Base-by-base conservation (phyloP, 2,329 filamentous ascomycete genomes). In the Boeremia lycopersici region DNA sequence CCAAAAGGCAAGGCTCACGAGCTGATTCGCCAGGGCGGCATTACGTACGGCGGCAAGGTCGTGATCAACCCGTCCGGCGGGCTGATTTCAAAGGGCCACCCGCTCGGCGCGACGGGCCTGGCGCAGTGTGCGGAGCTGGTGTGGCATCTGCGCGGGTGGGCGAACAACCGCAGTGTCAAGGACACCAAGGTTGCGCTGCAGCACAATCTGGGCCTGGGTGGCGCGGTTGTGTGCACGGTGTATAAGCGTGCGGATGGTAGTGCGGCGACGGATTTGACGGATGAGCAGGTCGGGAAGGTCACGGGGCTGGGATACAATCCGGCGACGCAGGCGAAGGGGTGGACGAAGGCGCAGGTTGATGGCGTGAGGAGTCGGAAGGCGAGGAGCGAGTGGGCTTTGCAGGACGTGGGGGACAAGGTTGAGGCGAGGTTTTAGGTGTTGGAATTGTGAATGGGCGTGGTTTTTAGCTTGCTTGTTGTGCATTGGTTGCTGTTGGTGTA, bases 131-230 rank as follows among this genome's bases (percentile, higher is more conserved):
- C 93, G 5, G 93, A 98, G 79, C 81, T 98, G 11, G 90, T 96
- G 26, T 98, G 93, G 93, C 93, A 98, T 71, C 81, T 98, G 66
- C 86, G 93, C 61, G 93, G 93, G 11, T 97, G 93, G 93, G 93
- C 93, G 17, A 96, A 95, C 77, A 97, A 97, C 80, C 84, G 93
- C 35, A 79, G 86, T 13, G 83, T 89, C 1, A 79, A 84, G 17
- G 82, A 82, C 53, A 95, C 92, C 0, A 84, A 79, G 58, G 86
- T 86, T 54, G 90, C 89, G 53, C 79, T 98, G 61, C 93, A 97
- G 80, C 95, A 98, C 74, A 98, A 98, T 71, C 82, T 98, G 1
- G 95, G 93, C 0, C 82, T 98, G 5, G 93, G 93, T 12, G 95
- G 95, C 49, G 93, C 93, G 3, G 92, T 87, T 1, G 93, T 98